Evolutionary conservation across 1,139 yeast species (phyloP).

Genomic region (Hansenula lynferdii): DNA sequence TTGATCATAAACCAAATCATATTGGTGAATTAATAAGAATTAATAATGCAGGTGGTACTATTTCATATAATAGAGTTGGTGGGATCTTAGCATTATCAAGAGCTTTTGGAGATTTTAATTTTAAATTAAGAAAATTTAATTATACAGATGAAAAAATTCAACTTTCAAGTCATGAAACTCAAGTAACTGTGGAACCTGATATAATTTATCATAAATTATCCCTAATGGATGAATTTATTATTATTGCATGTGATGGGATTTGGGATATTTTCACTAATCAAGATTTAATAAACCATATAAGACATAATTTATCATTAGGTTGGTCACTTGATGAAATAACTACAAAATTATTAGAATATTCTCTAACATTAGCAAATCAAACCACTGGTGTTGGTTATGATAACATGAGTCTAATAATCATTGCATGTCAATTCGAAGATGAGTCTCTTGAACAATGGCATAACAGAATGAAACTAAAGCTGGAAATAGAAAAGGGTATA

Average conservation of each 20-base stretch:
- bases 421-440: slow-evolving; percentile 48
- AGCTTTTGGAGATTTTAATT: slow-evolving; percentile 75
- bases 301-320: slow-evolving; percentile 54
- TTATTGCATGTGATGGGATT: slow-evolving; percentile 74
- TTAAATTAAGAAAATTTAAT: slow-evolving; percentile 44
- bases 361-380: slow-evolving; percentile 68
- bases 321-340: slow-evolving; percentile 54
- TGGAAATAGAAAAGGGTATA: slow-evolving; percentile 41
- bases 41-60: slow-evolving; percentile 71
- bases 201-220: slow-evolving; percentile 46
- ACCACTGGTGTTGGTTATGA: slow-evolving; percentile 78
- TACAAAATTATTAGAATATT: slow-evolving; percentile 56
- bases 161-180: slow-evolving; percentile 32
- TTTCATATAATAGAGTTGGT: slow-evolving; percentile 62
- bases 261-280: slow-evolving; percentile 73
- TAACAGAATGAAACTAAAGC: slow-evolving; percentile 41
- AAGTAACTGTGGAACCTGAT: slow-evolving; percentile 69
- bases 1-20: slow-evolving; percentile 73
- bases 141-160: slow-evolving; percentile 10
- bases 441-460: slow-evolving; percentile 55
- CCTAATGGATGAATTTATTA: slow-evolving; percentile 57
- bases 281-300: slow-evolving; percentile 46
- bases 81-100: slow-evolving; percentile 69
- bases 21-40: slow-evolving; percentile 73
- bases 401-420: slow-evolving; percentile 68